Percentiles rank a stretch among this genome's conserved stretches.
Conservation (phyloP, 2,329 filamentous ascomycete genomes). For the Thelonectria discophora region DNA sequence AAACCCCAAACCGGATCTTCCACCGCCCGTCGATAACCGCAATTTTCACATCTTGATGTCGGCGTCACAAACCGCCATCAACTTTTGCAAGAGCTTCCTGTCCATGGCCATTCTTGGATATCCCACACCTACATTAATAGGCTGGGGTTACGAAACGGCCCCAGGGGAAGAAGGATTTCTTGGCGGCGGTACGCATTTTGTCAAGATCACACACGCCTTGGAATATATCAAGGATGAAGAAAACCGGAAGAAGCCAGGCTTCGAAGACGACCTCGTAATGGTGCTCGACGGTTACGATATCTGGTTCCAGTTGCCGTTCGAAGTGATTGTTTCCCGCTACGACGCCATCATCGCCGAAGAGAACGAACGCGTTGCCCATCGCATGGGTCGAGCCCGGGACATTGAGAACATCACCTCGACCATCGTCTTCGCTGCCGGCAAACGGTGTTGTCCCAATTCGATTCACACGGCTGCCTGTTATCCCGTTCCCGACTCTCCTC, state of each 20-base stretch:
- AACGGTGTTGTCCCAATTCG: conserved; percentile 41
- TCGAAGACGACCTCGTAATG: conserved; percentile 43
- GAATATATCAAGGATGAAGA: conserved; percentile 40
- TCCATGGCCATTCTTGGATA: conserved; percentile 42
- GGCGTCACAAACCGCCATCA: conserved; percentile 36
- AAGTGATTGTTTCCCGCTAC: conserved; percentile 41
- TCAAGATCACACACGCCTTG: conserved; percentile 42
- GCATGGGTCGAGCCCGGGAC: conserved; percentile 38
- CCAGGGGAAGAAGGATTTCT: conserved; percentile 17
- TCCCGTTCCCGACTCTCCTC: conserved; percentile 41
- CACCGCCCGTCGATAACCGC: not conserved
- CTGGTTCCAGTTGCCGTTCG: conserved; percentile 47
- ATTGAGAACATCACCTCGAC: conserved; percentile 34
- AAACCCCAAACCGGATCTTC: not conserved
- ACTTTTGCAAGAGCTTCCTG: conserved; percentile 46
- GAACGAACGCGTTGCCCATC: conserved; percentile 33
- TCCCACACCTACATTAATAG: conserved; percentile 41
- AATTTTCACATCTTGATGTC: conserved; percentile 42
- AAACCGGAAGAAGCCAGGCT: conserved; percentile 29
- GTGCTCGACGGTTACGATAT: conserved; percentile 46
- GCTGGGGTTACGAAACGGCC: conserved; percentile 38
- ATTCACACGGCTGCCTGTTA: conserved; percentile 40
- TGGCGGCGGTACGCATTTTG: conserved; percentile 43
- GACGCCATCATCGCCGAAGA: conserved; percentile 36
- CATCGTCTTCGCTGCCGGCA: conserved; percentile 42